Evolutionary conservation across 805 yeast species (phyloP).

Genomic region (Millerozyma acaciae): DNA sequence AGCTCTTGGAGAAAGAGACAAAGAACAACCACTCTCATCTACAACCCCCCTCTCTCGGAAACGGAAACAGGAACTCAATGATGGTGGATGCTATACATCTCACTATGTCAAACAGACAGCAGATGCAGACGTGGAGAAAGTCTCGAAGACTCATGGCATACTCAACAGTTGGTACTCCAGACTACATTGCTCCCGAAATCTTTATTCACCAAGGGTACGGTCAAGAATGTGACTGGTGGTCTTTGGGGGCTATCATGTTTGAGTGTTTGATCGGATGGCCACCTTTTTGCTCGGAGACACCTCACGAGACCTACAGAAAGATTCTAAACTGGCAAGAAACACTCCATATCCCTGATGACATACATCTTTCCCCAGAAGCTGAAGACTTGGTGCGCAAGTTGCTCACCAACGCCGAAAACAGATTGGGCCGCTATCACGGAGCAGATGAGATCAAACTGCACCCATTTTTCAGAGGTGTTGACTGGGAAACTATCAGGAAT

Average conservation of each 20-base stretch:
- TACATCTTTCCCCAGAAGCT: slow-evolving; percentile 82
- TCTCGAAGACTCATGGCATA: slow-evolving; percentile 90
- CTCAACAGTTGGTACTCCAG: slow-evolving; percentile 95
- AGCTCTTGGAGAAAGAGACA: slow-evolving; percentile 61
- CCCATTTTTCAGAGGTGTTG: slow-evolving; percentile 94
- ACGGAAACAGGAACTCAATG: slow-evolving; percentile 62
- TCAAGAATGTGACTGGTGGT: slow-evolving; percentile 98
- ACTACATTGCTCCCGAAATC: slow-evolving; percentile 93
- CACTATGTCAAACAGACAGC: slow-evolving; percentile 92
- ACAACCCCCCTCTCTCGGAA: slow-evolving; percentile 16
- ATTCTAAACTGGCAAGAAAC: slow-evolving; percentile 90
- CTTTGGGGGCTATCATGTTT: slow-evolving; percentile 92
- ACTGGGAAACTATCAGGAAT: slow-evolving; percentile 83
- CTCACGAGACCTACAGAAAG: slow-evolving; percentile 89
- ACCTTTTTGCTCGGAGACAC: slow-evolving; percentile 92
- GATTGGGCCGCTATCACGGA: slow-evolving; percentile 87
- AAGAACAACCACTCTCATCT: slow-evolving; percentile 17
- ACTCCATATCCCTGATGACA: slow-evolving; percentile 83
- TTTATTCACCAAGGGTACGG: slow-evolving; percentile 92
- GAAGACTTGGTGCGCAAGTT: slow-evolving; percentile 80
- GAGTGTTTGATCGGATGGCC: slow-evolving; percentile 98
- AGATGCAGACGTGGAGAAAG: slow-evolving; percentile 94
- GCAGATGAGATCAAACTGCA: slow-evolving; percentile 87
- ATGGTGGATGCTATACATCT: slow-evolving; percentile 92
- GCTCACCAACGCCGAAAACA: slow-evolving; percentile 70